Conservation (phyloP, 169 alveolate genomes). For the Eimeria tenella region DNA sequence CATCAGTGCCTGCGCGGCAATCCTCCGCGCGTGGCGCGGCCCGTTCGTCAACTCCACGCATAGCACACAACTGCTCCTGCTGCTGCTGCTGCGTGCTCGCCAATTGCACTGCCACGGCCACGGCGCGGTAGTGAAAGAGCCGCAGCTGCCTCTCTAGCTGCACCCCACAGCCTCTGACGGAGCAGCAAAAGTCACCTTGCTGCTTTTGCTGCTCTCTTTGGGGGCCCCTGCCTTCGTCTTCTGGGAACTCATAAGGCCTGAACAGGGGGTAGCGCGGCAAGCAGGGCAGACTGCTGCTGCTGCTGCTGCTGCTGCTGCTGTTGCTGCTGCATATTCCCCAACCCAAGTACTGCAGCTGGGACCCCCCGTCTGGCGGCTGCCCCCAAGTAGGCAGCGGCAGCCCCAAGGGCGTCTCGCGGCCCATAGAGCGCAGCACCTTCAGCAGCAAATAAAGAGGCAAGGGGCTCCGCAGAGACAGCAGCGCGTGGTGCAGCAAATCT, state of each 20-base stretch:
- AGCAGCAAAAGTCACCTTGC: conserved; percentile 58
- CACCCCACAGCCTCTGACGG: conserved; percentile 80
- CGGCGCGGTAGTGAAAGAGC: conserved; percentile 67
- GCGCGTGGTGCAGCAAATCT: conserved; percentile 61
- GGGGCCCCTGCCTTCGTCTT: neutral
- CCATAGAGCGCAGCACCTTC: conserved; percentile 75
- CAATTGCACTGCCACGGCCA: conserved; percentile 61
- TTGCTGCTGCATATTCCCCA: neutral
- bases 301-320: conserved; percentile 37
- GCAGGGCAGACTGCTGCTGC: conserved; percentile 19
- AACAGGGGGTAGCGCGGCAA: conserved; percentile 14
- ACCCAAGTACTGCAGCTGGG: conserved; percentile 16
- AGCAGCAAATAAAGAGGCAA: conserved; percentile 40
- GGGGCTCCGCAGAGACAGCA: conserved; percentile 56
- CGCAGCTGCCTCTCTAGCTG: conserved; percentile 79
- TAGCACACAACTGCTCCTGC: neutral
- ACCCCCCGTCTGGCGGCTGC: neutral
- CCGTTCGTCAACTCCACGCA: neutral
- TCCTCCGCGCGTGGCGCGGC: neutral
- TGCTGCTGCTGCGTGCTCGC: conserved; percentile 3
- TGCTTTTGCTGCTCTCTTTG: neutral
- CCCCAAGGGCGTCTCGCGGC: conserved; percentile 52
- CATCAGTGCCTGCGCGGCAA: neutral
- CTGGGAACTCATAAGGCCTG: conserved; percentile 19
- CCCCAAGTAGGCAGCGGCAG: conserved; percentile 36